Evolutionary conservation across 2,329 filamentous ascomycete species (phyloP).

Genomic region (Aspergillus sojae): DNA sequence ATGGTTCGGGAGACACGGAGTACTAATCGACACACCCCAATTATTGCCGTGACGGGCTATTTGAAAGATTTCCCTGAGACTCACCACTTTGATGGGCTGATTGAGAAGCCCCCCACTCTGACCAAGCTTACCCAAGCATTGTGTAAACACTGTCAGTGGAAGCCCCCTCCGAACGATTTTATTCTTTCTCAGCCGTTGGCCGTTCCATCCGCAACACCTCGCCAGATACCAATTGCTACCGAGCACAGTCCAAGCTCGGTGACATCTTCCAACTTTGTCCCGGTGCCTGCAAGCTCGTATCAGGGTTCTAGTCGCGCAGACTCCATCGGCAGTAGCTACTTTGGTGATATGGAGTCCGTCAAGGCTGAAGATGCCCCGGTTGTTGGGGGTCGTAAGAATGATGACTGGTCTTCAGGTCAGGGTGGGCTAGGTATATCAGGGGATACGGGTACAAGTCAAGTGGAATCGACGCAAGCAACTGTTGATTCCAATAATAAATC

Average conservation of each 20-base stretch:
- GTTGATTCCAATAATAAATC: conserved; percentile 23
- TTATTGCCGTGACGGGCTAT: conserved; percentile 95
- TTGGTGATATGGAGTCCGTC: conserved; percentile 81
- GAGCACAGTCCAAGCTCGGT: conserved; percentile 86
- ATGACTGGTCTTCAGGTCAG: conserved; percentile 71
- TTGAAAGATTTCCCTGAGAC: conserved; percentile 94
- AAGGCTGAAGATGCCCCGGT: conserved; percentile 77
- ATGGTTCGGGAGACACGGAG: conserved; percentile 99
- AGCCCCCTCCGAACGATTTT: conserved; percentile 68
- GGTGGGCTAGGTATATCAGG: conserved; percentile 77
- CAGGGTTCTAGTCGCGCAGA: conserved; percentile 80
- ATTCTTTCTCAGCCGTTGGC: conserved; percentile 57
- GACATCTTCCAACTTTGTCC: conserved; percentile 72
- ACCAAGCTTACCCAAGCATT: conserved; percentile 89
- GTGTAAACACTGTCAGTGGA: conserved; percentile 89
- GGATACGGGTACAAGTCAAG: conserved; percentile 41
- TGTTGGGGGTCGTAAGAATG: conserved; percentile 71
- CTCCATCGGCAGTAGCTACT: conserved; percentile 79
- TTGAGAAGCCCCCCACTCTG: conserved; percentile 94
- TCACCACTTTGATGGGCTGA: conserved; percentile 92
- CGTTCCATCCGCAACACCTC: conserved; percentile 63
- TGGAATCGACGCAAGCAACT: conserved; percentile 15
- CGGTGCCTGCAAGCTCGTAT: conserved; percentile 73
- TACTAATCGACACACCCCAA: conserved; percentile 89
- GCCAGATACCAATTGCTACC: conserved; percentile 63